Percentiles rank a stretch among this genome's conserved stretches.
phyloP scores from a whole-genome alignment of 257 asterid species.

The Catharanthus roseus region DNA sequence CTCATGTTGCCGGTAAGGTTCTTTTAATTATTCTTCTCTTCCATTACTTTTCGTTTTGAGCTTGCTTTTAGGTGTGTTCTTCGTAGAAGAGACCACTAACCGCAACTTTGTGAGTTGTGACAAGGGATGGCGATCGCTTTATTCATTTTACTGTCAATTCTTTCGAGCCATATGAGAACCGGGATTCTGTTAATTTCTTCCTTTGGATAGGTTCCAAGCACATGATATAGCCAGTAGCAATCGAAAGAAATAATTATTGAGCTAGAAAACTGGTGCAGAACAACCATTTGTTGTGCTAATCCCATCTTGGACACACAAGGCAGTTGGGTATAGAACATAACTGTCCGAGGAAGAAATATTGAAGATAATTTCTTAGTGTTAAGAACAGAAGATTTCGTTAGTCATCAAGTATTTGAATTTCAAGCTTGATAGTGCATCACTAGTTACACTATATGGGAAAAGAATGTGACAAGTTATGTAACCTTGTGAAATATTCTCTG shows the following conservation, averaged over 20 bases:
- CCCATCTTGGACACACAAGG: neutral
- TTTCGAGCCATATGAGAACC: neutral
- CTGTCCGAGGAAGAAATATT: neutral
- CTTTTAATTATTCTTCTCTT: neutral
- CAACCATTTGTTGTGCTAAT: neutral
- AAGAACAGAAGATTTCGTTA: neutral
- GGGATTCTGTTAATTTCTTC: neutral
- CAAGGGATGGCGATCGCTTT: neutral
- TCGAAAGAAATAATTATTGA: neutral
- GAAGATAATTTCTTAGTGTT: neutral
- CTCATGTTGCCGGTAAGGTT: conserved; percentile 56
- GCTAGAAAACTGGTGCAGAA: neutral
- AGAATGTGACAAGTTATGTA: too few relatives aligned
- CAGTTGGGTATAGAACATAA: neutral
- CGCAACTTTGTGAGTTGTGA: too few relatives aligned
- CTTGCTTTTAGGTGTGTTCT: neutral
- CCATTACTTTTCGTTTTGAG: neutral
- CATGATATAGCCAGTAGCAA: neutral
- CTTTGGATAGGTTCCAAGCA: neutral
- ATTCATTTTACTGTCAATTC: neutral
- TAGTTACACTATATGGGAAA: too few relatives aligned
- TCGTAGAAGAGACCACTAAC: neutral
- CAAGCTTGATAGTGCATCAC: too few relatives aligned
- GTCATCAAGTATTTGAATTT: neutral
- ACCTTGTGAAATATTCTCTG: too few relatives aligned